Evolutionary conservation across 169 alveolate species (phyloP), one percentile per base, ranked within the genome.

Genomic region (Neospora caninum): DNA sequence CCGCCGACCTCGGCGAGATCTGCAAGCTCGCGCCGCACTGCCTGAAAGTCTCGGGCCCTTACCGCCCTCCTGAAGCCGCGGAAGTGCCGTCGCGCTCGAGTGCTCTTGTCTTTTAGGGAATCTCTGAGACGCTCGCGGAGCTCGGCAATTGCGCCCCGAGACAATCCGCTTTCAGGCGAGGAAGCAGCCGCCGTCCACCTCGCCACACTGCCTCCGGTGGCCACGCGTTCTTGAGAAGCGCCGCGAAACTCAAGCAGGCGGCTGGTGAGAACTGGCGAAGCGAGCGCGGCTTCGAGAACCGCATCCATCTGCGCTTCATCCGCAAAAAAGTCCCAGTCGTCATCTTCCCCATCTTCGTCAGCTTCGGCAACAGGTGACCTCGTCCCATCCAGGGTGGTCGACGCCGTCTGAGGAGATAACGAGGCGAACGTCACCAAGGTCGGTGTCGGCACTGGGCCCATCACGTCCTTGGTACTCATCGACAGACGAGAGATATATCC

Each of bases 1-100:
- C 67, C 88, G 0, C 88, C 53, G 53, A 83, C n/a, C 84, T 73
- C 84, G 10, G 84, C 84, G 18, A 73, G 4, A n/a, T 73, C 84
- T n/a, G 84, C 84, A n/a, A 73, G 49, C 1, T 31, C 84, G 4
- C 39, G 39, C 39, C 84, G 1, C 39, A 73, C 42, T 41, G 39
- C 27, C n/a, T 31, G 49, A 0, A 73, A 20, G 25, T 73, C 84
- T 7, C 84, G 22, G 84, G 39, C 43, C 42, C 84, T 18, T 13
- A 73, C 42, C 42, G 49, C 84, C n/a, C 25, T 1, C 20, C n/a
- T 31, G 16, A 73, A 13, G 20, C 84, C n/a, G n/a, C 42, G 84
- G 7, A 73, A 36, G 84, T 73, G 84, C 27, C n/a, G 84, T 13
- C 42, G 84, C 42, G 4, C 0, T 31, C n/a, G 38, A 27, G n/a